These are phyloP conservation scores for Artemisia tridentata DNA, from an alignment of 129 eudicot genomes.

Conservation along the genomic window DNA sequence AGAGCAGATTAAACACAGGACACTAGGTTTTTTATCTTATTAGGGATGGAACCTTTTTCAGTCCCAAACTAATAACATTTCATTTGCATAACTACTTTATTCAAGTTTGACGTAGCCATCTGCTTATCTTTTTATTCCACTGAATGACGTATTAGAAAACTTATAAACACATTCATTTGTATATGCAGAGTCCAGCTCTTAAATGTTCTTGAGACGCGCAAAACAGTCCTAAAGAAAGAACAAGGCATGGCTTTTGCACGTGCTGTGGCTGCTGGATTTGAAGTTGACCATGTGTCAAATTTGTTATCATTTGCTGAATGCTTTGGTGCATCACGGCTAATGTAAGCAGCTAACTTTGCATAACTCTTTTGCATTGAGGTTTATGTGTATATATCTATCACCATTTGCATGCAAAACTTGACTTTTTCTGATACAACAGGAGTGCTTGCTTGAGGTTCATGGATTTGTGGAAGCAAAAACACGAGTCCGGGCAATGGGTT, in stretches of 20 bases:
- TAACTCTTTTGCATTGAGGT: neutral
- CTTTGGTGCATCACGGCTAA: conserved; percentile 88
- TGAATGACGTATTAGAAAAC: too few relatives aligned
- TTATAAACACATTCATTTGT: neutral
- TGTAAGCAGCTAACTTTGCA: conserved; percentile 41
- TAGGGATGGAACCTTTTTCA: too few relatives aligned
- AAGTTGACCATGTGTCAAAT: conserved; percentile 64
- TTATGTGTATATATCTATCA: neutral
- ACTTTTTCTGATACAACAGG: conserved; percentile 41
- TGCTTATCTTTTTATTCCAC: neutral
- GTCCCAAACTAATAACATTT: too few relatives aligned
- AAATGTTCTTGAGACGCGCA: conserved; percentile 85
- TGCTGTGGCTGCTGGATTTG: conserved; percentile 95
- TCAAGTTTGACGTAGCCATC: neutral
- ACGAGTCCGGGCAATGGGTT: conserved; percentile 90
- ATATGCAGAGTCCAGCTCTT: conserved; percentile 72
- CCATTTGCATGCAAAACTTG: conserved; percentile 7
- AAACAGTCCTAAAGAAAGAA: conserved; percentile 74
- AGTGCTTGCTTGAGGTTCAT: conserved; percentile 75
- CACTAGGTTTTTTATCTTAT: too few relatives aligned
- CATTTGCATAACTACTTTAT: neutral
- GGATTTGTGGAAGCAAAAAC: conserved; percentile 84
- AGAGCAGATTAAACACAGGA: too few relatives aligned
- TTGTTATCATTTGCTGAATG: conserved; percentile 79
- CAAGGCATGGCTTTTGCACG: conserved; percentile 99